Evolutionary conservation across 305 asterid species (phyloP).

Genomic region (Fraxinus paxiana): DNA sequence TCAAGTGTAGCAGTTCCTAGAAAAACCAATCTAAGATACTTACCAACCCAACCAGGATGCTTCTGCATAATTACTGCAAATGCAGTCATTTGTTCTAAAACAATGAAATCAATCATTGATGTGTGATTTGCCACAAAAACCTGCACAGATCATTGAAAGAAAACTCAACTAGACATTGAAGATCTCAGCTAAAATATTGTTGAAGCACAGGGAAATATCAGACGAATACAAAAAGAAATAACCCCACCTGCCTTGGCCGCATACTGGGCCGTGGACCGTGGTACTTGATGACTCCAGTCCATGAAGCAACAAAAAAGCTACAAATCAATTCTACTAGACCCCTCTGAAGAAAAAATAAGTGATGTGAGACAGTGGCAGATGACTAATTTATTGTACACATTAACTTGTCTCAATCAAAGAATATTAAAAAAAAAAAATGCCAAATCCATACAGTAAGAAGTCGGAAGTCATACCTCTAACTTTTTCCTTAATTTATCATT

Average conservation of each 20-base stretch:
- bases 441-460: not conserved
- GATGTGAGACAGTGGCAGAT: slow-evolving; percentile 24
- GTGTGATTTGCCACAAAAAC: slow-evolving; percentile 97
- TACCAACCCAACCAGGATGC: slow-evolving; percentile 99
- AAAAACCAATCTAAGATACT: slow-evolving; percentile 25
- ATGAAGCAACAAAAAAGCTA: slow-evolving; percentile 94
- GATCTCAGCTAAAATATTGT: not conserved
- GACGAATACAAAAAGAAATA: slow-evolving; percentile 1
- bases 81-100: slow-evolving; percentile 97
- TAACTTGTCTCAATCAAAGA: slow-evolving; percentile 3
- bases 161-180: slow-evolving; percentile 7
- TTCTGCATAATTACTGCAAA: slow-evolving; percentile 99
- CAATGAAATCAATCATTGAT: slow-evolving; percentile 94
- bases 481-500: slow-evolving; percentile 74
- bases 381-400: slow-evolving; percentile 46
- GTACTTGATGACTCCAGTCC: slow-evolving; percentile 99
- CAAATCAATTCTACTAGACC: slow-evolving; percentile 94
- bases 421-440: not conserved
- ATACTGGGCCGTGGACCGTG: slow-evolving; percentile 96
- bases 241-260: slow-evolving; percentile 85
- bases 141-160: slow-evolving; percentile 37
- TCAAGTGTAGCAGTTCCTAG: not conserved
- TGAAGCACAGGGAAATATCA: not conserved
- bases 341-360: slow-evolving; percentile 47
- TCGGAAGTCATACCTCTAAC: slow-evolving; percentile 60